These are phyloP conservation scores for Moringa oleifera DNA, from an alignment of 345 rosid species.

Conservation along the genomic window DNA sequence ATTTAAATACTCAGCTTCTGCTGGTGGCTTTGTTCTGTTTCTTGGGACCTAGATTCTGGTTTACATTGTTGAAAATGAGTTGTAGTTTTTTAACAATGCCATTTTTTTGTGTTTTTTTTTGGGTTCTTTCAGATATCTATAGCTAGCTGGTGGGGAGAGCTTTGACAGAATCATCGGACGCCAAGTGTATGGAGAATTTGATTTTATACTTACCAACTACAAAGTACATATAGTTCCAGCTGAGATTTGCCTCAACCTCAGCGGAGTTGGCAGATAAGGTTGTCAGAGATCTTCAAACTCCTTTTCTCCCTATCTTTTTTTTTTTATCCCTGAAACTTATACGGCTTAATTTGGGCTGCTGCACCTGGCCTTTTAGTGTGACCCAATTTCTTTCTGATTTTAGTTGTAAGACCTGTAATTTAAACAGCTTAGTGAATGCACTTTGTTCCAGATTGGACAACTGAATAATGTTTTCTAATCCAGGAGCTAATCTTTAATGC, in stretches of 20 bases:
- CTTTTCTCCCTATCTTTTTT: background rate
- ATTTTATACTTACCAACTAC: conserved; percentile 17
- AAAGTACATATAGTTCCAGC: conserved; percentile 20
- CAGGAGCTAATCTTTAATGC: too few relatives aligned
- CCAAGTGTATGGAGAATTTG: conserved; percentile 14
- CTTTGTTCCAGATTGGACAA: too few relatives aligned
- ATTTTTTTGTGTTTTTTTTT: too few relatives aligned
- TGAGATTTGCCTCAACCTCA: conserved; percentile 12
- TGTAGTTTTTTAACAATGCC: background rate
- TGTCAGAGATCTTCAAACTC: conserved; percentile 1
- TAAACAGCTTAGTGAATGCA: background rate
- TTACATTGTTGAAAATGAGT: background rate
- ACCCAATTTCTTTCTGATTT: conserved; percentile 6
- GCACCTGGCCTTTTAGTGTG: background rate
- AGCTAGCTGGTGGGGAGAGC: conserved; percentile 25
- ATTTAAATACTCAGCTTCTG: background rate
- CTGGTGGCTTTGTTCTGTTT: background rate
- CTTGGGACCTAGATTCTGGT: background rate
- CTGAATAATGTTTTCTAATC: too few relatives aligned
- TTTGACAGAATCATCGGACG: background rate
- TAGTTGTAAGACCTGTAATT: conserved; percentile 9
- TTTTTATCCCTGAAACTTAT: conserved; percentile 3
- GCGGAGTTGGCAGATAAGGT: conserved; percentile 15
- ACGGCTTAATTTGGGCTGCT: conserved; percentile 15
- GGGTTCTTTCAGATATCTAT: conserved; percentile 20